Conservation (phyloP, 768 basidiomycete species). For the Mycena sanguinolenta region DNA sequence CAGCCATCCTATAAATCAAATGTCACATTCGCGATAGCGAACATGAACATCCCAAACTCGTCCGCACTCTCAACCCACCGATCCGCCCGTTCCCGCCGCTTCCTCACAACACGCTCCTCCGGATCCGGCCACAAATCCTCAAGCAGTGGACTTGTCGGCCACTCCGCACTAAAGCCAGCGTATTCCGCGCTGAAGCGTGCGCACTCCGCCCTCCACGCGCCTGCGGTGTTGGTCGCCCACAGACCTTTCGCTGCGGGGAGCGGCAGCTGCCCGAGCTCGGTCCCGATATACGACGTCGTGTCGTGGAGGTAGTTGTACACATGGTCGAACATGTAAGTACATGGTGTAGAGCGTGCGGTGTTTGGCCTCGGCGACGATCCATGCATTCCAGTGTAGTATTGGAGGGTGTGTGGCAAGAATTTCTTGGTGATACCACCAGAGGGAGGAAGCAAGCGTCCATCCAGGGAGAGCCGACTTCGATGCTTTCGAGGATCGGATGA, state of each 20-base stretch:
- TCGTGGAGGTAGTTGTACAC: slow-evolving; percentile 12
- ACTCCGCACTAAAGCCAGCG: slow-evolving; percentile 16
- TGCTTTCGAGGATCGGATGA: slow-evolving; percentile 8
- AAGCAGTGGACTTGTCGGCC: slow-evolving; percentile 13
- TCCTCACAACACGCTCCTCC: neutral
- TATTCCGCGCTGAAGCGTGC: no score
- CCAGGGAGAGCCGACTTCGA: slow-evolving; percentile 31
- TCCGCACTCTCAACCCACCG: slow-evolving; percentile 25
- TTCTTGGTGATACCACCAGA: slow-evolving; percentile 14
- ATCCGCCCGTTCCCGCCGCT: slow-evolving; percentile 8
- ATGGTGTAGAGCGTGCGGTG: slow-evolving; percentile 27
- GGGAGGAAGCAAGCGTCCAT: slow-evolving; percentile 23
- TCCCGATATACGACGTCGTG: slow-evolving; percentile 25
- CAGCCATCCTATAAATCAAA: no score
- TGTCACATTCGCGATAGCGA: neutral
- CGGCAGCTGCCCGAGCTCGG: slow-evolving; percentile 24
- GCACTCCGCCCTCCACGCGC: slow-evolving; percentile 20
- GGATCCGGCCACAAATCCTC: slow-evolving; percentile 32
- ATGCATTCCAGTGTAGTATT: slow-evolving; percentile 23
- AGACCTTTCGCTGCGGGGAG: slow-evolving; percentile 2
- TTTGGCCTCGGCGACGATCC: slow-evolving; percentile 29
- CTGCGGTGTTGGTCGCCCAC: slow-evolving; percentile 19
- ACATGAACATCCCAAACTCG: slow-evolving; percentile 35
- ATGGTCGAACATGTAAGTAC: slow-evolving; percentile 33
- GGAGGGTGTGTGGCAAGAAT: neutral